phyloP scores from a whole-genome alignment of 768 basidiomycete genomes.

The Boletellus sp. region DNA sequence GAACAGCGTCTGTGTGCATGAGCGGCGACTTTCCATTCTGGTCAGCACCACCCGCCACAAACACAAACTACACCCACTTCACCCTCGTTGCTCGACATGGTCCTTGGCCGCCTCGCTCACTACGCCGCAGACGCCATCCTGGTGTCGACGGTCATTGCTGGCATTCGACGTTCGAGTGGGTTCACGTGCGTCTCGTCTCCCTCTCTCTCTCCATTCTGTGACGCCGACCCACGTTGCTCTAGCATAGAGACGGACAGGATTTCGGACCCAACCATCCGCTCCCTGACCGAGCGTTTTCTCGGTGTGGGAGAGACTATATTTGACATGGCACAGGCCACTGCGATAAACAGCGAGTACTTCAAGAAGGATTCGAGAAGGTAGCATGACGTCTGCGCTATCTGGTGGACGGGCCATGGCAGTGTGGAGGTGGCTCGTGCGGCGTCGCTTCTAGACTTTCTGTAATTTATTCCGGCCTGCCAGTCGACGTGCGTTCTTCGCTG shows the following conservation, averaged over 20 bases:
- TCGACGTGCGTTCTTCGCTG: conserved; percentile 24
- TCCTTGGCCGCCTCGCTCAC: conserved; percentile 72
- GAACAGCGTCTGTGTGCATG: conserved; percentile 34
- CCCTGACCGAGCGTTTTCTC: conserved; percentile 77
- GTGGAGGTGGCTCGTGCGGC: conserved; percentile 9
- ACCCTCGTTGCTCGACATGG: conserved; percentile 43
- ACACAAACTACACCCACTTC: neutral
- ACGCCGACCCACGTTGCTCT: conserved; percentile 2
- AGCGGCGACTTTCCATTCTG: conserved; percentile 14
- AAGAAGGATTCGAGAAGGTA: conserved; percentile 48
- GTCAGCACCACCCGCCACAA: neutral
- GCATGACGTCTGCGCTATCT: neutral
- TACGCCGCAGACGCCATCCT: conserved; percentile 82
- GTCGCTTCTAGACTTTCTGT: conserved; percentile 23
- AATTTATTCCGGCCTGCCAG: conserved; percentile 26
- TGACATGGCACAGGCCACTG: conserved; percentile 77
- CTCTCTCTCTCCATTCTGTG: neutral
- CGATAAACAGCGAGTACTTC: conserved; percentile 85
- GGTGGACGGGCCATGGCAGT: neutral
- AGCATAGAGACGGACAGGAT: conserved; percentile 69
- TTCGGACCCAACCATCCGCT: conserved; percentile 72
- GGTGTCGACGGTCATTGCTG: conserved; percentile 85
- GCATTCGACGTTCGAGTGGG: conserved; percentile 86
- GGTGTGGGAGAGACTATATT: conserved; percentile 87
- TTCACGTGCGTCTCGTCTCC: conserved; percentile 64